Evolutionary conservation across 2,329 filamentous ascomycete species (phyloP), one percentile per base, ranked within the genome.

Genomic region (Botrytis paeoniae): DNA sequence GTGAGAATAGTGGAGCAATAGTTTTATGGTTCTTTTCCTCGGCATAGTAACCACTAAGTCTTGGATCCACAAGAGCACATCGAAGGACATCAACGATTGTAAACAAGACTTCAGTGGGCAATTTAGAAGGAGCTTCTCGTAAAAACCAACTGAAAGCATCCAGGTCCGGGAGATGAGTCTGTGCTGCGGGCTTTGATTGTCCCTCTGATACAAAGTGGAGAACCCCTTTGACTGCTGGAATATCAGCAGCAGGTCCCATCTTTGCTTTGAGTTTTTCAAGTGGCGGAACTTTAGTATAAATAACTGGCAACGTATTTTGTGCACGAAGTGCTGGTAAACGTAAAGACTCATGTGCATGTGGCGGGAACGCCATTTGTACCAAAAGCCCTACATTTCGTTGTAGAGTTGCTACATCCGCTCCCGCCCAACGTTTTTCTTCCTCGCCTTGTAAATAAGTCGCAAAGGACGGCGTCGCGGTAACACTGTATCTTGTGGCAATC

Each of bases 401-500:
- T 22, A 98, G 85, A 25, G 89, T 85, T 20, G 86, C 85, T 4
- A 89, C 86, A 78, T 95, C 91, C 0, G 92, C 93, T 1, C 94
- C 94, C 68, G 86, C 88, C 95, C 95, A 98, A 76, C 92, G 88
- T 75, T 94, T 91, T 66, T 93, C 88, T 80, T 95, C 89, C 74
- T 91, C 83, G 2, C 94, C 94, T 70, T 87, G 91, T 14, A 95
- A 83, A 79, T 95, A 97, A 0, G 94, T 95, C 79, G 96, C 89
- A 79, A 98, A 97, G 0, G 95, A 97, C 0, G 95, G 95, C 0
- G 95, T 97, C 6, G 91, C 91, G 3, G 88, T 86, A 69, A 98
- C 87, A 1, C 86, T 83, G 80, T 92, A 97, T 74, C 86, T 87
- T 60, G 85, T 85, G 37, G 86, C 89, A 65, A 93, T 88, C 74